Evolutionary conservation across 306 rosid species (phyloP).

Genomic region (Abrus pulchellus): DNA sequence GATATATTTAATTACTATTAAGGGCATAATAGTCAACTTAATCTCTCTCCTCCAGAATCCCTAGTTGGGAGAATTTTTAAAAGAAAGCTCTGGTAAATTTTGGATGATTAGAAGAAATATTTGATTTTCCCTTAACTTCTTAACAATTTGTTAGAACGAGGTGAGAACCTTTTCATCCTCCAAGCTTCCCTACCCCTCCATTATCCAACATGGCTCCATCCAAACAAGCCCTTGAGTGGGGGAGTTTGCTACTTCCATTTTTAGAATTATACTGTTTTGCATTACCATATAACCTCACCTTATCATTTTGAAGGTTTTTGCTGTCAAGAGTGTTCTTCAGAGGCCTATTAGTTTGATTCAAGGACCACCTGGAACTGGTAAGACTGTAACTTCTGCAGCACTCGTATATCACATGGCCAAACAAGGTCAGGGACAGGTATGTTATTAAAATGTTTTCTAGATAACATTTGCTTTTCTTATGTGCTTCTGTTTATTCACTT

Average conservation of each 20-base stretch:
- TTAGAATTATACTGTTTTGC: neutral
- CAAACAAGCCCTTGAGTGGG: neutral
- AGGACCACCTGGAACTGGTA: constrained; percentile 99
- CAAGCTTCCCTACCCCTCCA: neutral
- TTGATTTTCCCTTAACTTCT: neutral
- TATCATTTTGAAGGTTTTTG: constrained; percentile 74
- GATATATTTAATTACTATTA: neutral
- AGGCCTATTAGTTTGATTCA: constrained; percentile 99
- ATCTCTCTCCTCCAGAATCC: constrained; percentile 13
- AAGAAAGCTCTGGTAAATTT: neutral
- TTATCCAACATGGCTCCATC: neutral
- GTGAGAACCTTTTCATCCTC: neutral
- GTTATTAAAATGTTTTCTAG: neutral
- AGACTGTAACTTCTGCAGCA: constrained; percentile 99
- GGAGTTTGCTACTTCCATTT: constrained; percentile 9
- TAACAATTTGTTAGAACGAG: constrained; percentile 7
- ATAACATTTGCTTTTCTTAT: neutral
- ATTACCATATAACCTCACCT: neutral
- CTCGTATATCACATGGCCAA: constrained; percentile 99
- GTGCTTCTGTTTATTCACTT: neutral
- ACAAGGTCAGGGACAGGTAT: constrained; percentile 99
- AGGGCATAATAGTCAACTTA: neutral
- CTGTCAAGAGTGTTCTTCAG: constrained; percentile 98
- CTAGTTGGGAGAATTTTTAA: constrained; percentile 4
- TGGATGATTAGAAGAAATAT: constrained; percentile 5